Evolutionary conservation across 2,329 filamentous ascomycete genomes (phyloP).

Genomic region (Penicillium sp.): DNA sequence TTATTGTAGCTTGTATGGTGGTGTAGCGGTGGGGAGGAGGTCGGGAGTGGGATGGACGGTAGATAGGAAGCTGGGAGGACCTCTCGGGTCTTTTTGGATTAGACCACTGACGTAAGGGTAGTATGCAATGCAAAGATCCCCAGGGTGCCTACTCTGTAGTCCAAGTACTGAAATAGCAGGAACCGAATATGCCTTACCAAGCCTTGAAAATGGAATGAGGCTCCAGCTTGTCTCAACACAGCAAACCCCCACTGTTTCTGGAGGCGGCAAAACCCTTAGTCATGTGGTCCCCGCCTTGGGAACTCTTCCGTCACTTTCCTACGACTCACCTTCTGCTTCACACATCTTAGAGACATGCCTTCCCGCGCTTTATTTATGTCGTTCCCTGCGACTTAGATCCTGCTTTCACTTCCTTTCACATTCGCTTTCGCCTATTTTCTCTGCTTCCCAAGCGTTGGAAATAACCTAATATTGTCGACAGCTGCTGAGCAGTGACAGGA

Average conservation of each 20-base stretch:
- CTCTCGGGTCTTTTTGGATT: background rate
- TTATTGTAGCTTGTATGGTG: constrained; percentile 40
- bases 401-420: constrained; percentile 1
- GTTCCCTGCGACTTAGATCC: constrained; percentile 11
- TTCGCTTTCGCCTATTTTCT: constrained; percentile 12
- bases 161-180: background rate
- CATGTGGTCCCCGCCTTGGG: constrained; percentile 16
- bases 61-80: constrained; percentile 1
- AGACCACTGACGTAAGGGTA: background rate
- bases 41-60: constrained; percentile 2
- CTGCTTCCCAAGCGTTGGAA: constrained; percentile 25
- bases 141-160: background rate
- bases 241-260: constrained; percentile 7
- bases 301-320: constrained; percentile 17
- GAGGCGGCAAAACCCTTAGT: constrained; percentile 25
- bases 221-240: background rate
- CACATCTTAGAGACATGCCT: constrained; percentile 11
- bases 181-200: too few species aligned
- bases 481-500: constrained; percentile 36
- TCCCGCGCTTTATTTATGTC: constrained; percentile 5
- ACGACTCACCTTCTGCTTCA: constrained; percentile 1
- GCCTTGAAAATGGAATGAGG: background rate
- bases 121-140: background rate
- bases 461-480: constrained; percentile 28
- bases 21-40: constrained; percentile 4